Evolutionary conservation across 164 flowering plant species (phyloP).

Genomic region (Magnolia sinica): DNA sequence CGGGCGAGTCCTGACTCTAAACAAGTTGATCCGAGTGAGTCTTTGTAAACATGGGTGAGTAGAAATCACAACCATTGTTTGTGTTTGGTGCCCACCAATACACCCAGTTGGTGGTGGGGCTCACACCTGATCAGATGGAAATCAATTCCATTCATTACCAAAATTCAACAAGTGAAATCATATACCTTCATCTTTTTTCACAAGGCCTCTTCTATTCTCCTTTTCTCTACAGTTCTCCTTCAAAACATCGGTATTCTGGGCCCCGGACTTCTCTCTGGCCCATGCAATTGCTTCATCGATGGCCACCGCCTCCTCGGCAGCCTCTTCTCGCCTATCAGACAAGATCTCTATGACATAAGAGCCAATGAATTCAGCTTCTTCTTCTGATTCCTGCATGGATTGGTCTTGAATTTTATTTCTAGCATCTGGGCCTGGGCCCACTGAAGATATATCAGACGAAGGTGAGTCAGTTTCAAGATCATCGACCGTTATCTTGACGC

Average conservation of each 20-base stretch:
- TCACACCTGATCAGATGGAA: background rate
- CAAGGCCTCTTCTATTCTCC: background rate
- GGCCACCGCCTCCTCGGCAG: conserved; percentile 37
- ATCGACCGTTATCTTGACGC: conserved; percentile 37
- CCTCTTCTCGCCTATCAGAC: conserved; percentile 34
- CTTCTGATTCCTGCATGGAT: conserved; percentile 22
- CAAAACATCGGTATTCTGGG: conserved; percentile 14
- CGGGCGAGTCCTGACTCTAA: too few relatives aligned
- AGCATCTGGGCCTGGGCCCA: conserved; percentile 32
- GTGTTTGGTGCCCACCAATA: background rate
- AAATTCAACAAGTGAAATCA: too few relatives aligned
- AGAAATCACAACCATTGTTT: too few relatives aligned
- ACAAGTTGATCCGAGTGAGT: too few relatives aligned
- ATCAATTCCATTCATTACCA: background rate
- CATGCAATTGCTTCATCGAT: conserved; percentile 89
- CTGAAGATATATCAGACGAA: conserved; percentile 52
- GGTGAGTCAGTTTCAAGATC: conserved; percentile 53
- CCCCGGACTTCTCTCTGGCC: conserved; percentile 74
- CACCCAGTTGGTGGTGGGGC: background rate
- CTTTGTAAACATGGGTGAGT: too few relatives aligned
- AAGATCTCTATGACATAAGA: conserved; percentile 76
- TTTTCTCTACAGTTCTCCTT: conserved; percentile 13
- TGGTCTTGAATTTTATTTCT: conserved; percentile 12
- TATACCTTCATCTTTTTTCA: conserved; percentile 1
- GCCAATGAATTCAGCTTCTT: conserved; percentile 51